A percentile compares a stretch with the other conserved stretches of the same genome.
Conservation (phyloP, 179 eudicot genomes). For the Nepenthes alata region DNA sequence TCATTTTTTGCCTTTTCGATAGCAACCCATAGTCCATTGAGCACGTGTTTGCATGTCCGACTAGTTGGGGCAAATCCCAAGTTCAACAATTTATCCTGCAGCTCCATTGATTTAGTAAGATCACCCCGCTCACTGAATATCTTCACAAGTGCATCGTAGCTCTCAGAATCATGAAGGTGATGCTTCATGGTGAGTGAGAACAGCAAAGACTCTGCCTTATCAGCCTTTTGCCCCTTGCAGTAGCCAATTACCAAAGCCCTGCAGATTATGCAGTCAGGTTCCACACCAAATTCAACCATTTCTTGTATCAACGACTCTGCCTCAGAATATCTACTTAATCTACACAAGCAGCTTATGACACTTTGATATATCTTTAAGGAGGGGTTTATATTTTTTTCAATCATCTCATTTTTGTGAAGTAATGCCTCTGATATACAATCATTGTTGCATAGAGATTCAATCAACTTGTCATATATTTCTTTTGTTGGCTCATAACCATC, state of each 20-base stretch:
- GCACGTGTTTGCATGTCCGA: constrained; percentile 45
- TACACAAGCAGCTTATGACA: constrained; percentile 50
- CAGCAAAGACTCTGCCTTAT: constrained; percentile 45
- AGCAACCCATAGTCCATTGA: constrained; percentile 40
- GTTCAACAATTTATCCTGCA: constrained; percentile 63
- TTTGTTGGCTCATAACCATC: constrained; percentile 37
- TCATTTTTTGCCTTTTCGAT: constrained; percentile 6
- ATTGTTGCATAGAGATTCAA: constrained; percentile 42
- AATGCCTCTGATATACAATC: constrained; percentile 46
- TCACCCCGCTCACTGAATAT: constrained; percentile 31
- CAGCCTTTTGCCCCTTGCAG: constrained; percentile 30
- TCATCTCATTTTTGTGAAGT: constrained; percentile 38
- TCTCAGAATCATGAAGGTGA: constrained; percentile 43
- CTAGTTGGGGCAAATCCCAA: constrained; percentile 57
- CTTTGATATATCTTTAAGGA: constrained; percentile 31
- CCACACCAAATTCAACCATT: constrained; percentile 41
- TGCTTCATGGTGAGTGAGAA: constrained; percentile 33
- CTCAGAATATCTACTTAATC: constrained; percentile 34
- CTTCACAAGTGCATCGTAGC: constrained; percentile 50
- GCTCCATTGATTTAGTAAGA: constrained; percentile 36
- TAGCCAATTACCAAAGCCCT: constrained; percentile 50
- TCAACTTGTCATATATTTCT: constrained; percentile 48
- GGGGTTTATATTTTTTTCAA: constrained; percentile 27
- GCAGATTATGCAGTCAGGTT: constrained; percentile 39
- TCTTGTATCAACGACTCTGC: constrained; percentile 47